phyloP scores from a whole-genome alignment of 352 stramenopile species.

The Globisporangium nodosum region DNA sequence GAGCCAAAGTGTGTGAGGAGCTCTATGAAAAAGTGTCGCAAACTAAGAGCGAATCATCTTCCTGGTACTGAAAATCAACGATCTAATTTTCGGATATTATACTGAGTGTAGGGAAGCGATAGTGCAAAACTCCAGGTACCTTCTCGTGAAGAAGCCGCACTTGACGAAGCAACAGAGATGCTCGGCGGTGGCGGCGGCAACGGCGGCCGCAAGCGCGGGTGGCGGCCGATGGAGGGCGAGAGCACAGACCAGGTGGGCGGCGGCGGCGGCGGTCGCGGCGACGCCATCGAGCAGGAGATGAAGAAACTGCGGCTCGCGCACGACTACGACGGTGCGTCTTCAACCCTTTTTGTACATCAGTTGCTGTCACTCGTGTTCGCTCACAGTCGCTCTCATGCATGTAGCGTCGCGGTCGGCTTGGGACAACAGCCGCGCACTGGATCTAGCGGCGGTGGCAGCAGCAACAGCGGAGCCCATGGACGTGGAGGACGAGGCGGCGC shows the following conservation, averaged over 20 bases:
- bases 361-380: not conserved
- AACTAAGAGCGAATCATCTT: too few relatives aligned
- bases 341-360: not conserved
- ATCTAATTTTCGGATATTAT: too few relatives aligned
- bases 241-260: not conserved
- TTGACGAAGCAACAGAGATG: too few relatives aligned
- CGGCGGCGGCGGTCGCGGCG: conserved; percentile 12
- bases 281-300: conserved; percentile 64
- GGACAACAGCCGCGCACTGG: not conserved
- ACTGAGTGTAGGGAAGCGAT: too few relatives aligned
- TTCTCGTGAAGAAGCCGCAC: not conserved
- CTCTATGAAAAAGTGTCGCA: too few relatives aligned
- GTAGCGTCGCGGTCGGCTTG: conserved; percentile 10
- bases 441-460: not conserved
- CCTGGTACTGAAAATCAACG: too few relatives aligned
- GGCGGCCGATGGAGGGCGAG: conserved; percentile 13
- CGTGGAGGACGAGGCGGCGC: conserved; percentile 19
- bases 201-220: conserved; percentile 32
- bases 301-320: conserved; percentile 69
- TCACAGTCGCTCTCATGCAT: too few relatives aligned
- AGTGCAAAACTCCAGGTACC: too few relatives aligned
- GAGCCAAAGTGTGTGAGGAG: too few relatives aligned
- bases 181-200: conserved; percentile 3
- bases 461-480: conserved; percentile 9
- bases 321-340: conserved; percentile 35